Evolutionary conservation across 1,284 basidiomycete genomes (phyloP), one percentile per base, ranked within the genome.

Genomic region (Melanopsichium pennsylvanicum): DNA sequence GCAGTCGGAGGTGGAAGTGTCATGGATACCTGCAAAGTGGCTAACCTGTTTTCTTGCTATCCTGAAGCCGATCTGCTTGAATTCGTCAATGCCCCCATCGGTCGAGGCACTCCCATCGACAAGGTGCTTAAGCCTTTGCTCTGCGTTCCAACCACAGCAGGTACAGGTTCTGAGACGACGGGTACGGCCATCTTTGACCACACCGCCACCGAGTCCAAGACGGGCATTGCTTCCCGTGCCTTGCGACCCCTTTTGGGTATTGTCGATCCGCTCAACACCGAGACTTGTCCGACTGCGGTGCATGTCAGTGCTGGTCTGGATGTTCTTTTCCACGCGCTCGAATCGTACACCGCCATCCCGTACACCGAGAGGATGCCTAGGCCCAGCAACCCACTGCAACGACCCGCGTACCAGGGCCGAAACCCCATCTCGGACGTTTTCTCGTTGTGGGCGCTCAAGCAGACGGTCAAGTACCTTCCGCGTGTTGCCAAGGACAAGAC

Each of bases 181-280:
- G 95, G 95, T n/a, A 92, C 95, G 1, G 92, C 95, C 13, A 97
- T 97, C 72, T 87, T 96, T 42, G 95, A 97, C 81, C 90, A 93
- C 58, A 89, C 81, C 0, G 69, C 61, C 5, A 72, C 68, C 27
- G 63, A 88, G 13, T 95, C 96, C 86, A 97, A 97, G 85, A 97
- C 94, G 11, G 94, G 95, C 42, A 97, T 97, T 69, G 91, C 94
- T 2, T 93, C 87, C 73, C 88, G 94, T 37, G 90, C 93, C 2
- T 84, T 97, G 81, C 93, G 95, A 70, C 94, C 94, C 0, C 86
- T 89, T 6, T 84, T 97, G 19, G 94, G 95, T 27, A 90, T 94
- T 75, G 86, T 90, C 76, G 92, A 94, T 77, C 89, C 90, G 5
- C 84, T 87, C 71, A 93, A 92, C 82, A 93, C 91, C 4, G 89